Base-by-base conservation (phyloP, 192 early-diverging fungal species). In the Coemansia sp. region DNA sequence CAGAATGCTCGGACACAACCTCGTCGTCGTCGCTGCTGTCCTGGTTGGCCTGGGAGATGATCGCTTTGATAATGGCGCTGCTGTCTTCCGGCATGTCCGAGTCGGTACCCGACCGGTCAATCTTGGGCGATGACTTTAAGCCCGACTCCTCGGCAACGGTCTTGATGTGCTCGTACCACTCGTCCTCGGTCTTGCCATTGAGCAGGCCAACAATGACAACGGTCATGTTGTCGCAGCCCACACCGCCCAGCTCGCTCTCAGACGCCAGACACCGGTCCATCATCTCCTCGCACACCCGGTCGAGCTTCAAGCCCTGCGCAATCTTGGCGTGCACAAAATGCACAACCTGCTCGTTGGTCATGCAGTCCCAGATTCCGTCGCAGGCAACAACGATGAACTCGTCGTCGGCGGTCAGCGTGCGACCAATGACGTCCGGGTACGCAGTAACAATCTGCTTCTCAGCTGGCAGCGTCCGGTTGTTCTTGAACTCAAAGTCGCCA, bases 181-280 rank as follows among this genome's bases (percentile, higher is more conserved):
- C 84, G 6, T 90, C 86, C 52, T 83, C 81, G 34, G 83, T 84
- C 64, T 82, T 86, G 36, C 92, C 93, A 56, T 91, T 84, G 63
- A 98, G 83, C 44, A 97, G 70, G 5, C 84, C 97, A 8, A 94
- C 87, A 37, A 99, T 92, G 23, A 97, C 79, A 14, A 98, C 88
- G 1, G 97, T 97, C 97, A 99, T 99, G 80, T 99, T 99, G 79
- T 99, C 97, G 79, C 96, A 99, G 17, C 97, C 97, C 46, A 99
- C 87, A 21, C 92, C 91, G 53, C 89, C 91, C 58, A 93, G 79
- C 36, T 94, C 95, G 65, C 84, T 87, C 66, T 95, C 93, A 23
- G 85, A 74, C 23, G 96, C 95, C 60, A 99, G 83, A 64, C 97
- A 98, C 55, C 84, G 75, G 61, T 95, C 90, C 93, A 97, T 97